These are phyloP conservation scores for Aspergillus sclerotioniger DNA, from an alignment of 495 filamentous ascomycete genomes.

Conservation along the genomic window DNA sequence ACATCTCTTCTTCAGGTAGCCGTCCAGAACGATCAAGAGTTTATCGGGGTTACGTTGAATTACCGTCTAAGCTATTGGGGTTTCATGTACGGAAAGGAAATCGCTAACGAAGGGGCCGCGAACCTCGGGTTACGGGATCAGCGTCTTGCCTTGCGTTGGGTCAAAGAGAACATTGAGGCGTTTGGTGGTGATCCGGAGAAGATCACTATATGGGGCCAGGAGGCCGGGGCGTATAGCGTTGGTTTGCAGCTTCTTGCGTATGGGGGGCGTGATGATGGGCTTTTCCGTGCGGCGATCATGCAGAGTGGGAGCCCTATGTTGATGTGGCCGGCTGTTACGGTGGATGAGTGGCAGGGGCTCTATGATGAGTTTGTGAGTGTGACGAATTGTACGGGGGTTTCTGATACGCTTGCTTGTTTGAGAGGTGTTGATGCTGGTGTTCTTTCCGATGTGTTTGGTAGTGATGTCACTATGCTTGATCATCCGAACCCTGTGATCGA, in stretches of 20 bases:
- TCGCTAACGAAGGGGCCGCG: neutral
- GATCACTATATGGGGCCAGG: neutral
- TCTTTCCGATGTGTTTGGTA: neutral
- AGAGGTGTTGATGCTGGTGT: neutral
- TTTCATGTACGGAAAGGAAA: neutral
- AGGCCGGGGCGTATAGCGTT: neutral
- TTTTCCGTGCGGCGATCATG: neutral
- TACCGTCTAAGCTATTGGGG: neutral
- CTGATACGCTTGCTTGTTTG: neutral
- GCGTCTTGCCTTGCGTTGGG: neutral
- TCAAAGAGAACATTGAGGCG: neutral
- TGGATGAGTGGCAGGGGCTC: neutral
- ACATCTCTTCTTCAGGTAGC: neutral
- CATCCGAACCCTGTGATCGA: neutral
- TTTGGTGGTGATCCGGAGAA: neutral
- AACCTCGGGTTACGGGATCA: neutral
- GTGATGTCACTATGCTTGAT: neutral
- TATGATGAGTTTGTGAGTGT: neutral
- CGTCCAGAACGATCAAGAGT: neutral
- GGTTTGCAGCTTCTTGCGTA: neutral
- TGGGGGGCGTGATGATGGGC: neutral
- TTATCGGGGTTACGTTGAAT: neutral
- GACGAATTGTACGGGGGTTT: neutral
- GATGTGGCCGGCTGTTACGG: neutral
- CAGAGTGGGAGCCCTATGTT: neutral